phyloP scores from a whole-genome alignment of 805 yeast genomes.

The Schwanniomyces yamadae region DNA sequence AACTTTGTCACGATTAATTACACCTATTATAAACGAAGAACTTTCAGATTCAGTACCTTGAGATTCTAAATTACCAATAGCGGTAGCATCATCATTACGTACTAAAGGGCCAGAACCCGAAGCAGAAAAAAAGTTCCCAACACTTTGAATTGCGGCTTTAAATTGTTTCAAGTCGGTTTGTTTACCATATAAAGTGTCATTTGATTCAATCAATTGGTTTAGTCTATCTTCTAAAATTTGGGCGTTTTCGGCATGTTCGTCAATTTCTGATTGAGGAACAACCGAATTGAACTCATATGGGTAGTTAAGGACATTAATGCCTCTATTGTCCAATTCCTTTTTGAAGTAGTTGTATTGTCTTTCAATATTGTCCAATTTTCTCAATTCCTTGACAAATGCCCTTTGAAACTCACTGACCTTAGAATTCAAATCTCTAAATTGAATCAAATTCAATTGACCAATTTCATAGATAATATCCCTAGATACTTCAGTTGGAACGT shows the following conservation, averaged over 20 bases:
- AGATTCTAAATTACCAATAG: conserved; percentile 38
- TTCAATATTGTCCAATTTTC: conserved; percentile 81
- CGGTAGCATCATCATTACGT: conserved; percentile 36
- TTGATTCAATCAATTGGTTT: conserved; percentile 64
- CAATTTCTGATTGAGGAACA: conserved; percentile 59
- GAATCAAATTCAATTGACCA: conserved; percentile 84
- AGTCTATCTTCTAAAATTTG: conserved; percentile 72
- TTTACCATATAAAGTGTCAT: conserved; percentile 59
- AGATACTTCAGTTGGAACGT: conserved; percentile 85
- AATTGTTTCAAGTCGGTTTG: conserved; percentile 70
- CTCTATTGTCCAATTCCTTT: conserved; percentile 49
- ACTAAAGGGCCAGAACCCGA: conserved; percentile 20
- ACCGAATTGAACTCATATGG: conserved; percentile 26
- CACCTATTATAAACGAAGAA: conserved; percentile 67
- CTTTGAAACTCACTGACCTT: conserved; percentile 85
- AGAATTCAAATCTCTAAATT: conserved; percentile 80
- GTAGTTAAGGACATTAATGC: conserved; percentile 32
- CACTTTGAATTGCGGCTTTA: conserved; percentile 48
- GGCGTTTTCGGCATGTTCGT: conserved; percentile 64
- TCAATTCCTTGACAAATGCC: conserved; percentile 82
- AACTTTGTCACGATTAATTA: conserved; percentile 69
- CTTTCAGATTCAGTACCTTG: conserved; percentile 28
- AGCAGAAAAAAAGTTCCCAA: conserved; percentile 36
- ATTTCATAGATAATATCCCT: conserved; percentile 82
- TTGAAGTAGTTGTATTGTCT: conserved; percentile 61